Evolutionary conservation across 106 monocot species (phyloP).

Genomic region (Dendrobium chrysotoxum): DNA sequence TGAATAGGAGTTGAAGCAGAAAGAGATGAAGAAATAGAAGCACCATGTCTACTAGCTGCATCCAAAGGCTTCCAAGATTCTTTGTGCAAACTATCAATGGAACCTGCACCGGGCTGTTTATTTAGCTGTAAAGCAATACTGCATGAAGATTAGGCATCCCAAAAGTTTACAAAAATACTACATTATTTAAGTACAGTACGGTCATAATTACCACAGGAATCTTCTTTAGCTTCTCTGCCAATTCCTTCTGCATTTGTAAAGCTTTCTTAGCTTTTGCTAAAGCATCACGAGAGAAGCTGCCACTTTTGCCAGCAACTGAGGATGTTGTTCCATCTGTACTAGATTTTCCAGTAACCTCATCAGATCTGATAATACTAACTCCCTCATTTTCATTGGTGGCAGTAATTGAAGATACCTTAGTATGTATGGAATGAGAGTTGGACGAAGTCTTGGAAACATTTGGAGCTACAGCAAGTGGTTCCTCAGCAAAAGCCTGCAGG

Average conservation of each 20-base stretch:
- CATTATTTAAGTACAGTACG: background rate
- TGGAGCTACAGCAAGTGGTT: slow-evolving; percentile 31
- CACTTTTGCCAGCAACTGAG: slow-evolving; percentile 56
- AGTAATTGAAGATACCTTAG: slow-evolving; percentile 95
- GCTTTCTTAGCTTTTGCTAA: slow-evolving; percentile 98
- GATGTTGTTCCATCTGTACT: slow-evolving; percentile 87
- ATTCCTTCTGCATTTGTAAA: slow-evolving; percentile 86
- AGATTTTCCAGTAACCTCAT: slow-evolving; percentile 98
- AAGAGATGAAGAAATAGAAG: slow-evolving; percentile 7
- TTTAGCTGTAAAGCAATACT: slow-evolving; percentile 33
- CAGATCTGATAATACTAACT: slow-evolving; percentile 98
- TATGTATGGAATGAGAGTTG: slow-evolving; percentile 27
- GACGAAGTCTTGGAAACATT: slow-evolving; percentile 25
- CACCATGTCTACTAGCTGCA: slow-evolving; percentile 1
- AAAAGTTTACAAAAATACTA: background rate
- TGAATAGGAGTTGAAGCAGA: slow-evolving; percentile 12
- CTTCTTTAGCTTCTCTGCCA: slow-evolving; percentile 87
- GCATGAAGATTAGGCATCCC: slow-evolving; percentile 5
- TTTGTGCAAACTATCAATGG: slow-evolving; percentile 18
- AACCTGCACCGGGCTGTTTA: slow-evolving; percentile 29
- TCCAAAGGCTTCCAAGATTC: slow-evolving; percentile 12
- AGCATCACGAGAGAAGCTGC: slow-evolving; percentile 87
- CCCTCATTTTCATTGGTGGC: slow-evolving; percentile 99
- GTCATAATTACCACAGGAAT: slow-evolving; percentile 51
- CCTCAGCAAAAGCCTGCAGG: slow-evolving; percentile 38